Evolutionary conservation across 352 stramenopile species (phyloP).

Genomic region (Thalassiosira livingstoniorum): DNA sequence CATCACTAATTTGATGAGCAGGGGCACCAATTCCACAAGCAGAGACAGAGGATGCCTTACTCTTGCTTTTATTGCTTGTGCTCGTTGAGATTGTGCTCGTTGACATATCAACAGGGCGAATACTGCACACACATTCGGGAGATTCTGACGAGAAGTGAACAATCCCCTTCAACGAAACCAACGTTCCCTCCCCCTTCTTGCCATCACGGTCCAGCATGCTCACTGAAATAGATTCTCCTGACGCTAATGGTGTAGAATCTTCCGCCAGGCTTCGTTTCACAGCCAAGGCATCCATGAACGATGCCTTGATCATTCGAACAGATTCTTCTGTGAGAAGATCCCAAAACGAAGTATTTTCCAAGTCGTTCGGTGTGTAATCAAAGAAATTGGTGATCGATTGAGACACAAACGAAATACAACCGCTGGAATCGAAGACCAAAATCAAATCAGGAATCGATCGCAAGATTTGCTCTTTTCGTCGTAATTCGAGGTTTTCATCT

Average conservation of each 20-base stretch:
- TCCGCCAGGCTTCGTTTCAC: conserved; percentile 59
- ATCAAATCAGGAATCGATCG: conserved; percentile 81
- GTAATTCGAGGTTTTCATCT: conserved; percentile 80
- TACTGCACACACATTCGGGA: conserved; percentile 81
- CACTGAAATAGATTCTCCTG: conserved; percentile 60
- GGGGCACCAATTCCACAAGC: background rate
- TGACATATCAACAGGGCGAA: conserved; percentile 53
- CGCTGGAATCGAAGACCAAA: conserved; percentile 82
- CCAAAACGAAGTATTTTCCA: conserved; percentile 81
- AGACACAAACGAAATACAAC: conserved; percentile 79
- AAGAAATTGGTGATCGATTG: conserved; percentile 70
- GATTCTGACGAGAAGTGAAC: conserved; percentile 76
- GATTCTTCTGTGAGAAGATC: conserved; percentile 69
- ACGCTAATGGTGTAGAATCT: conserved; percentile 66
- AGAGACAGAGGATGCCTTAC: background rate
- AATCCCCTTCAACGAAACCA: conserved; percentile 78
- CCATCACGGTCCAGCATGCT: conserved; percentile 65
- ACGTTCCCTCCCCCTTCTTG: conserved; percentile 10
- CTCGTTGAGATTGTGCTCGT: background rate
- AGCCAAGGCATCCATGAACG: conserved; percentile 84
- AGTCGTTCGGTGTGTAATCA: conserved; percentile 50
- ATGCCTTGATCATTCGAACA: conserved; percentile 77
- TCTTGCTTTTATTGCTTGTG: background rate
- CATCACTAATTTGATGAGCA: conserved; percentile 37
- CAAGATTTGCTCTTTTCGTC: conserved; percentile 81